Conservation (phyloP, 1,284 basidiomycete genomes). For the Erythrobasidium hasegawianum region DNA sequence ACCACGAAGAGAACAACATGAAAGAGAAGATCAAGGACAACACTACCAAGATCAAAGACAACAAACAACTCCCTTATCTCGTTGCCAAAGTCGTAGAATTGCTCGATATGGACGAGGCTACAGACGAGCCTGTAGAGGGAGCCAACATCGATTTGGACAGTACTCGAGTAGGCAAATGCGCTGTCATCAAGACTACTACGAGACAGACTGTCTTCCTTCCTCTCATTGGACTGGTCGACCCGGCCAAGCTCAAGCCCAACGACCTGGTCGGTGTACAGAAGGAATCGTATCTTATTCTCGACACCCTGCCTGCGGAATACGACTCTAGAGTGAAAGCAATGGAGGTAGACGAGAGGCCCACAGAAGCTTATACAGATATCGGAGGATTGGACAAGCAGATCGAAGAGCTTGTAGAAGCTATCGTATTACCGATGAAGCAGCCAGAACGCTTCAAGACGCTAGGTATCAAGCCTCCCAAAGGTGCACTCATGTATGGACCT, state of each 20-base stretch:
- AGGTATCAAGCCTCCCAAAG: conserved; percentile 75
- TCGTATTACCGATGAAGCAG: conserved; percentile 75
- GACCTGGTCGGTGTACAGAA: conserved; percentile 99
- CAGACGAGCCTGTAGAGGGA: conserved; percentile 73
- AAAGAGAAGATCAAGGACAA: conserved; percentile 98
- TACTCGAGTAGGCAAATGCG: conserved; percentile 93
- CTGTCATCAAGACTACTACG: conserved; percentile 97
- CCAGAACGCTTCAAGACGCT: conserved; percentile 75
- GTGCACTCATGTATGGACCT: conserved; percentile 73
- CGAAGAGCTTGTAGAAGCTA: conserved; percentile 73
- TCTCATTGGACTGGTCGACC: conserved; percentile 91
- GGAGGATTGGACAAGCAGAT: conserved; percentile 78
- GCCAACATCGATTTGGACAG: conserved; percentile 90
- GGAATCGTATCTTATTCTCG: conserved; percentile 96
- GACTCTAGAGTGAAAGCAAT: conserved; percentile 80
- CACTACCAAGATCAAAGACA: conserved; percentile 98
- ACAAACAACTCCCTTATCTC: conserved; percentile 96
- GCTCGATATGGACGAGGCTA: conserved; percentile 81
- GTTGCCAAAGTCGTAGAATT: conserved; percentile 98
- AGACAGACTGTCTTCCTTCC: conserved; percentile 95
- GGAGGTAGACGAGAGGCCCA: conserved; percentile 83
- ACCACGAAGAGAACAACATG: conserved; percentile 93
- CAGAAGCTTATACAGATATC: conserved; percentile 73
- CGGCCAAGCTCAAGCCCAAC: conserved; percentile 79
- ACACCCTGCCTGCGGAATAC: conserved; percentile 74